Evolutionary conservation across 106 monocot species (phyloP), one percentile per base, ranked within the genome.

Genomic region (Hemerocallis citrina): DNA sequence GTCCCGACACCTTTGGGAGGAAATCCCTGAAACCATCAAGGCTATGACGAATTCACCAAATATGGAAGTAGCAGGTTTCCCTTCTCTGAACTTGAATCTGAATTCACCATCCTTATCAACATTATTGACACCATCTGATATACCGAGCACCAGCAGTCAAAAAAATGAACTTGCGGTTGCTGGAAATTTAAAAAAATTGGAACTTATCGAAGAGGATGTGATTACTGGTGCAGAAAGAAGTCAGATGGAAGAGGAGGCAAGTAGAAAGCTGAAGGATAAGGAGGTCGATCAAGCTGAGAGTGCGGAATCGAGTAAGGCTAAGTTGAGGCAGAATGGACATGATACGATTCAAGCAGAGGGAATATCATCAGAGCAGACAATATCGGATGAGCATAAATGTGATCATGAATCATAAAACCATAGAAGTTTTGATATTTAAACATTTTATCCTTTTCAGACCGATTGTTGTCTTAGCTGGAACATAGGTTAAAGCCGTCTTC

Each of bases 11-110:
- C 49, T 34, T 41, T 43, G 28, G 3, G 66, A 71, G 52, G 31
- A 9, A 10, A 45, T 29, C 11, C 52, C 60, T 37, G 69, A 42
- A 1, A 20, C 36, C 25, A 30, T 54, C 0, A 27, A 48, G 59
- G 45, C 73, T 48, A 68, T 17, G 3, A 67, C 43, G 0, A 54
- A 28, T 25, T 54, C 52, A 47, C 45, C 54, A 43, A 33, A 31
- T 45, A 41, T 46, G 33, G 21, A 33, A 44, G 15, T 13, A 14
- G 3, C 35, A 4, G 47, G 67, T 72, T 9, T 31, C 21, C 70
- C 77, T 19, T 65, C 79, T 38, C 44, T 83, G 62, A 86, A 76
- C 38, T 68, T 85, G 41, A 89, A 88, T 66, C 20, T 81, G 46
- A 70, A 67, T 45, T 73, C 65, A 31, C 52, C 61, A 50, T 64